Base-by-base conservation (phyloP, 352 stramenopile species). In the Pythium aphanidermatum region DNA sequence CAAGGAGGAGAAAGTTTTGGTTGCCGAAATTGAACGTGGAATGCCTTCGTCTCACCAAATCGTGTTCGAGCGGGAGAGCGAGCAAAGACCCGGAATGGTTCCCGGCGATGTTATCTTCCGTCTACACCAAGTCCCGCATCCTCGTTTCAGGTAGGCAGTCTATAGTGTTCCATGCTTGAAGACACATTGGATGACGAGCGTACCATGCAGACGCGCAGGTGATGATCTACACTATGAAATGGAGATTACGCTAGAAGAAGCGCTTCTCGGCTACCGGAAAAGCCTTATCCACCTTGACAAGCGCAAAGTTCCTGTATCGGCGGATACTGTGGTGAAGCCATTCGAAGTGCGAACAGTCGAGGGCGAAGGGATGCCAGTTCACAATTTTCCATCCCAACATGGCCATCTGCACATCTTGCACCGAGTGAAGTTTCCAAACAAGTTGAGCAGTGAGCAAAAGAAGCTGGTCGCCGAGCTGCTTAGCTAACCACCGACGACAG, bases 31-130 rank as follows among this genome's bases (percentile, higher is more conserved):
- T 23, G 82, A 94, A 58, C 65, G 69, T 12, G 82, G 82, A 28
- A 92, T 92, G 79, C 79, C 82, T 29, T 91, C 79, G 5, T 78
- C 63, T 29, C 78, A 90, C 63, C 60, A 88, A 44, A 94, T 94
- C 49, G 78, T 91, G 6, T 94, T 94, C 46, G 79, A 94, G 58
- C 76, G 82, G 5, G 68, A 90, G 53, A 89, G 78, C 63, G 79
- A 93, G 44, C 82, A 93, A 57, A 70, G 70, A 0, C 82, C 82
- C n/a, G 82, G 82, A 0, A 84, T 90, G 62, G 58, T 92, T 27
- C 82, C 96, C 8, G 96, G 96, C 39, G 85, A 98, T 67, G 78
- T 99, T 46, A 95, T 98, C 52, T 97, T 99, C 63, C 72, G 95
- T 2, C 73, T 99, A 30, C 71, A 93, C 20, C 91, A 98, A 58